Conservation (phyloP, 768 basidiomycete genomes). For the Trichaptum fuscoviolaceum region DNA sequence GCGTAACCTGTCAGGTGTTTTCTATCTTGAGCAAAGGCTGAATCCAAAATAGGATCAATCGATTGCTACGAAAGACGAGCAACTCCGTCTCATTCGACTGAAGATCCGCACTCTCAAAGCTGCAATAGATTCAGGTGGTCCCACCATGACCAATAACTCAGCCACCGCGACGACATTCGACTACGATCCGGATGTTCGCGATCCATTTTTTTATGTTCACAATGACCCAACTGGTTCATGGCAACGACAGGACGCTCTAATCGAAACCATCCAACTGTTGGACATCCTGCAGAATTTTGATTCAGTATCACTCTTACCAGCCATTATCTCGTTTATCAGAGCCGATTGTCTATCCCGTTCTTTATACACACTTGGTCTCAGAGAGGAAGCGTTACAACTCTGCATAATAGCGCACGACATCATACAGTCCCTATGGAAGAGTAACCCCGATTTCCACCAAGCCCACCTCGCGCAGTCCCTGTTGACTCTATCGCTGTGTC, state of each 20-base stretch:
- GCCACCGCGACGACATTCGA: background rate
- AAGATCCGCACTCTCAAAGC: background rate
- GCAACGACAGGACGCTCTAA: background rate
- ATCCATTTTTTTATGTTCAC: background rate
- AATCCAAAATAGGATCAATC: background rate
- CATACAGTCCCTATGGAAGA: constrained; percentile 8
- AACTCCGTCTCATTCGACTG: background rate
- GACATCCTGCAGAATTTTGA: background rate
- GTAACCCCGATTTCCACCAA: constrained; percentile 6
- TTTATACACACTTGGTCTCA: constrained; percentile 4
- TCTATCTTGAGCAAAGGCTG: background rate
- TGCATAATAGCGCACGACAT: constrained; percentile 7
- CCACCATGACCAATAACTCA: background rate
- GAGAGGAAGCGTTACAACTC: constrained; percentile 7
- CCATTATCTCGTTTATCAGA: background rate
- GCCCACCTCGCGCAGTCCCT: constrained; percentile 11
- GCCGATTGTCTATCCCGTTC: background rate
- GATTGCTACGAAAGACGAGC: background rate
- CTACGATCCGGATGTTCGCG: background rate
- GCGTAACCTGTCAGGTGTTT: background rate
- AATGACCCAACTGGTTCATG: background rate
- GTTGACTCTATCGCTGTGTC: constrained; percentile 8
- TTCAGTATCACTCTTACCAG: background rate
- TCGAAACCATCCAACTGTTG: background rate
- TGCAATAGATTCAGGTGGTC: background rate